Base-by-base conservation (phyloP, 2,329 filamentous ascomycete genomes). In the Lasiodiplodia sp. region DNA sequence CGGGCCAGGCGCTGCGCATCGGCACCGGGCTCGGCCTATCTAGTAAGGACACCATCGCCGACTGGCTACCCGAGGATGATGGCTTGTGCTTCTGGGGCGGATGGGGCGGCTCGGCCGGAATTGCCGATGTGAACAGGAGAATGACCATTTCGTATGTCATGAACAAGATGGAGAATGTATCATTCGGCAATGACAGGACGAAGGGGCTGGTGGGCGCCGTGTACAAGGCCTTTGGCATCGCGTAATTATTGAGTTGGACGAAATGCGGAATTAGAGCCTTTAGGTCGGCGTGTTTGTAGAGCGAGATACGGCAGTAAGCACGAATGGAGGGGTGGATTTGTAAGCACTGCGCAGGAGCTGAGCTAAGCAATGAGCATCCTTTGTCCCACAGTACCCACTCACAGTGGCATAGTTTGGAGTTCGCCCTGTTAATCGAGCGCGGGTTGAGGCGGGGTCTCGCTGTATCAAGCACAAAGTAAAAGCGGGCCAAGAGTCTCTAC, bases 141-240 rank as follows among this genome's bases (percentile, higher is more conserved):
- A 23, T 75, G 55, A 72, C 73, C 5, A 71, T 75, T 34, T 49
- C 70, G 16, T 74, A 72, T 34, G 70, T 69, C 7, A 72, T 72
- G 67, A 72, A 72, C 28, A 72, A 71, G 68, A 72, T 74, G 70
- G 67, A 68, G 23, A 60, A 52, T 12, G 62, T 37, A 5, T 60
- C 11, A 5, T 63, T 68, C 3, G 66, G 66, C 14, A 62, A 49
- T 11, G 66, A 58, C 1, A 14, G 56, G 21, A 34, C 55, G 10
- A 62, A n/a, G 10, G 53, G 16, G 25, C 16, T 14, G 2, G 51
- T 66, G 2, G 16, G 10, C 4, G 52, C 52, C 23, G 37, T 57
- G 14, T 66, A 64, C 12, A n/a, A 38, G 14, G 60, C 44, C 1
- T 25, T 64, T 4, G 60, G 60, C 3, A n/a, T 52, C 7, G 31